These are phyloP conservation scores for Xylariaceae sp. DNA, from an alignment of 2,329 filamentous ascomycete genomes.

Conservation along the genomic window DNA sequence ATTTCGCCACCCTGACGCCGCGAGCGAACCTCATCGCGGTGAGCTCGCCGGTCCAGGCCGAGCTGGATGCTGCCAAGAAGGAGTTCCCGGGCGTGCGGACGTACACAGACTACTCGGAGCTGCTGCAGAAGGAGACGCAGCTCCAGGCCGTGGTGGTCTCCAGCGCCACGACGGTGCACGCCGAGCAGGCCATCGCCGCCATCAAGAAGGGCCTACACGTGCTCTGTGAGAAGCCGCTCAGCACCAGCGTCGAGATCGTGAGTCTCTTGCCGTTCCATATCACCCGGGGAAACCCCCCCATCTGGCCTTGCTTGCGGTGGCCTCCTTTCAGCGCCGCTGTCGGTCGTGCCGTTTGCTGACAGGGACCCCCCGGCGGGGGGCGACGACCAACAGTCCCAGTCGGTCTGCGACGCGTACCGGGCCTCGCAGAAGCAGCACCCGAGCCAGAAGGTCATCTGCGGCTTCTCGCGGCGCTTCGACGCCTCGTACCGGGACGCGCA, in stretches of 20 bases:
- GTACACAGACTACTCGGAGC: conserved; percentile 38
- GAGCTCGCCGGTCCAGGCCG: conserved; percentile 36
- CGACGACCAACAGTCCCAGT: conserved; percentile 46
- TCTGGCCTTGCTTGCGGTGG: conserved; percentile 1
- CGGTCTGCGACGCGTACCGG: conserved; percentile 49
- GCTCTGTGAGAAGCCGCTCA: conserved; percentile 52
- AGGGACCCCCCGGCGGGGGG: too few species aligned
- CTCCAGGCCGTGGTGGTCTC: conserved; percentile 35
- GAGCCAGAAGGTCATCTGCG: conserved; percentile 58
- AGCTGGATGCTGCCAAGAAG: conserved; percentile 36
- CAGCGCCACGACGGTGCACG: conserved; percentile 44
- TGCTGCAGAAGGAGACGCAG: conserved; percentile 30
- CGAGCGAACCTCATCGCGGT: conserved; percentile 42
- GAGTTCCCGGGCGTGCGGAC: conserved; percentile 36
- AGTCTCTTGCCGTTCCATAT: conserved; percentile 17
- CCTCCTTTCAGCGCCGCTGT: too few species aligned
- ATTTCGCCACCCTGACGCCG: conserved; percentile 23
- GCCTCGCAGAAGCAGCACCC: conserved; percentile 32
- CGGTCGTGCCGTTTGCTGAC: neutral
- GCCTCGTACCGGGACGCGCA: conserved; percentile 55
- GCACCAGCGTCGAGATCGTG: conserved; percentile 52
- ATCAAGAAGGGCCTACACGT: conserved; percentile 48
- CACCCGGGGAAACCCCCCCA: neutral
- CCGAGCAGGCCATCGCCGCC: conserved; percentile 48
- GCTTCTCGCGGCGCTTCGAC: conserved; percentile 61